Percentiles rank a stretch among this genome's conserved stretches.
Conservation (phyloP, 2,329 filamentous ascomycete species). For the Calonectria crousiana region DNA sequence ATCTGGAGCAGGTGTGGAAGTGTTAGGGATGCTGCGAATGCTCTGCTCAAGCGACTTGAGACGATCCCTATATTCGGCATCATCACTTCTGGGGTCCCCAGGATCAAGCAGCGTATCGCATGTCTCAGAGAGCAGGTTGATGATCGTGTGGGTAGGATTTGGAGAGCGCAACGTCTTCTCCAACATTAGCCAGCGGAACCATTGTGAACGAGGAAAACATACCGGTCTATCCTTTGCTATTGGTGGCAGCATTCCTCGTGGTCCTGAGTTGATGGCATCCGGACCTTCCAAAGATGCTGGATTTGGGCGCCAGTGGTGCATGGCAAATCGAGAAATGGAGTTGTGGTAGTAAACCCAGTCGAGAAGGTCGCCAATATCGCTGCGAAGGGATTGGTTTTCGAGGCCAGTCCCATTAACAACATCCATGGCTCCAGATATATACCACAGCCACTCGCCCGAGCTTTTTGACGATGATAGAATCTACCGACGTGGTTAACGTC, state of each 20-base stretch:
- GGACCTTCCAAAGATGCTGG: background rate
- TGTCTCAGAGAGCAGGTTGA: slow-evolving; percentile 31
- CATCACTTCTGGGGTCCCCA: slow-evolving; percentile 21
- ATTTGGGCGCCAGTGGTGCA: slow-evolving; percentile 31
- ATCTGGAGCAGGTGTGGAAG: background rate
- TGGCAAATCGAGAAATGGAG: slow-evolving; percentile 33
- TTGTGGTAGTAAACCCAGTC: slow-evolving; percentile 40
- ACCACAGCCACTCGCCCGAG: slow-evolving; percentile 37
- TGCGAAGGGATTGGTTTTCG: background rate
- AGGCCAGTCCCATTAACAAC: slow-evolving; percentile 27
- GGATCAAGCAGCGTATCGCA: slow-evolving; percentile 29
- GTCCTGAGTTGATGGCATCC: background rate
- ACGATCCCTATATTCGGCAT: slow-evolving; percentile 20
- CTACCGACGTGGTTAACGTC: slow-evolving; percentile 1
- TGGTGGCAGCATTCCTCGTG: background rate
- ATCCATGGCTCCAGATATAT: slow-evolving; percentile 35
- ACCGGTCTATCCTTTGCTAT: slow-evolving; percentile 22
- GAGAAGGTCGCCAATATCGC: slow-evolving; percentile 20
- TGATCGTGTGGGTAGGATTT: slow-evolving; percentile 28
- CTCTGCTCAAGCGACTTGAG: slow-evolving; percentile 24
- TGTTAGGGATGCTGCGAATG: background rate
- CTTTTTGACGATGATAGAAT: slow-evolving; percentile 28
- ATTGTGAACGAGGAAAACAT: background rate
- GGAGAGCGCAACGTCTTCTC: slow-evolving; percentile 16
- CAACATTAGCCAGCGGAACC: background rate